Conservation (phyloP, 371 early-diverging fungal species). For the Circinella minor region DNA sequence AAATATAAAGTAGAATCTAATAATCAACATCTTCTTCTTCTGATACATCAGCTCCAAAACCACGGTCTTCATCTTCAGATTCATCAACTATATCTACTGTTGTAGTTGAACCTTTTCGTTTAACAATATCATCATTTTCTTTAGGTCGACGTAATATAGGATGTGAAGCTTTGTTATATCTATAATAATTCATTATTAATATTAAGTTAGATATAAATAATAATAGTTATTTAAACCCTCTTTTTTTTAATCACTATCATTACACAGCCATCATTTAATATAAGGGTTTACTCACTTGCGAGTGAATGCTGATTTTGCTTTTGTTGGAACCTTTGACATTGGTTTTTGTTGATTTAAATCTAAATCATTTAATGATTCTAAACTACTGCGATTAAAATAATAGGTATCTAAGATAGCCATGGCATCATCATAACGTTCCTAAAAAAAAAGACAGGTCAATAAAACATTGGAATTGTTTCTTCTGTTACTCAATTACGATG, state of each 20-base stretch:
- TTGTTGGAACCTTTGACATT: conserved; percentile 65
- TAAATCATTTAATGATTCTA: conserved; percentile 86
- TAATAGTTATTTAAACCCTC: too few species aligned
- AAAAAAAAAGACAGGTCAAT: neutral
- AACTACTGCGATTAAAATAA: conserved; percentile 87
- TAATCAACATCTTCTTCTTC: neutral
- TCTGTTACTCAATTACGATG: neutral
- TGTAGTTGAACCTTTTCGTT: neutral
- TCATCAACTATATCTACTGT: neutral
- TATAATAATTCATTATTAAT: too few species aligned
- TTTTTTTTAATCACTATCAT: too few species aligned
- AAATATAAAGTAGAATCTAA: neutral
- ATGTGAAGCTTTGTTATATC: conserved; percentile 1
- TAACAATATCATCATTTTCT: conserved; percentile 3
- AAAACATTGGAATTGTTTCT: neutral
- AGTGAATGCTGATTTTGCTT: conserved; percentile 85
- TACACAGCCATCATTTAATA: neutral
- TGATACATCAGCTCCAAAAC: neutral
- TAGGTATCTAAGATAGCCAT: conserved; percentile 90
- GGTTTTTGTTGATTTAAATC: conserved; percentile 48
- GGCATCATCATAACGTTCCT: conserved; percentile 73
- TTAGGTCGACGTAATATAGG: neutral
- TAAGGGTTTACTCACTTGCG: conserved; percentile 41
- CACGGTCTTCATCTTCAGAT: neutral
- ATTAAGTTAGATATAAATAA: too few species aligned